These are phyloP conservation scores for Leccinum imitatum DNA, from an alignment of 768 basidiomycete species.

Conservation along the genomic window DNA sequence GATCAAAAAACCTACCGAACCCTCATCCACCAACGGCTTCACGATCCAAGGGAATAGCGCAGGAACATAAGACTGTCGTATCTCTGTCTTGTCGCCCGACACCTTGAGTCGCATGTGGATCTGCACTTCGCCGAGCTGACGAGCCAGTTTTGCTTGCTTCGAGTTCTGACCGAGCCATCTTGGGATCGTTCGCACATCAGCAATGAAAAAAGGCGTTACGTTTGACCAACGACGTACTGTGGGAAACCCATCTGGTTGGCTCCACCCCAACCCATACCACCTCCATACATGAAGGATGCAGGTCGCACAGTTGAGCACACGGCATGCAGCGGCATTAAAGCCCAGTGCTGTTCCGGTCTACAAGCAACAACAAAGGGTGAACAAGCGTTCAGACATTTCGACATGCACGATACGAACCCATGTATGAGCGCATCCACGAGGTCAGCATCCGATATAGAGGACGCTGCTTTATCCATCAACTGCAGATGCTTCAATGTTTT, in stretches of 20 bases:
- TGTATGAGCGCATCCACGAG: constrained; percentile 92
- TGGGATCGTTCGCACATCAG: constrained; percentile 2
- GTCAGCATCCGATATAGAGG: constrained; percentile 93
- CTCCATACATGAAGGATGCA: constrained; percentile 79
- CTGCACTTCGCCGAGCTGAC: constrained; percentile 87
- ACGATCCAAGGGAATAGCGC: constrained; percentile 82
- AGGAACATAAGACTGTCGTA: constrained; percentile 89
- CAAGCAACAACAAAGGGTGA: not conserved
- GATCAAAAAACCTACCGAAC: constrained; percentile 57
- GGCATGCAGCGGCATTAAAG: constrained; percentile 90
- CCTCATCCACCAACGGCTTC: constrained; percentile 70
- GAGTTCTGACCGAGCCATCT: constrained; percentile 99
- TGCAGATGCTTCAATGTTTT: constrained; percentile 69
- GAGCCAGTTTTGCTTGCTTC: constrained; percentile 76
- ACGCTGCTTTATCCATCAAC: constrained; percentile 84
- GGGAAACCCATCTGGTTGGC: constrained; percentile 77
- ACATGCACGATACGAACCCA: constrained; percentile 50
- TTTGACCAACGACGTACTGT: constrained; percentile 51
- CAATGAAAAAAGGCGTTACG: not conserved
- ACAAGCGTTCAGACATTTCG: not conserved
- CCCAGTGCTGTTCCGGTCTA: constrained; percentile 95
- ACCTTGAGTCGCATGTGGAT: constrained; percentile 94
- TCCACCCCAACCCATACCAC: constrained; percentile 62
- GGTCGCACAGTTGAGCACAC: constrained; percentile 88
- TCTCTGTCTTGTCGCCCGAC: constrained; percentile 86